phyloP scores from a whole-genome alignment of 305 asterid genomes.

The Striga hermonthica region DNA sequence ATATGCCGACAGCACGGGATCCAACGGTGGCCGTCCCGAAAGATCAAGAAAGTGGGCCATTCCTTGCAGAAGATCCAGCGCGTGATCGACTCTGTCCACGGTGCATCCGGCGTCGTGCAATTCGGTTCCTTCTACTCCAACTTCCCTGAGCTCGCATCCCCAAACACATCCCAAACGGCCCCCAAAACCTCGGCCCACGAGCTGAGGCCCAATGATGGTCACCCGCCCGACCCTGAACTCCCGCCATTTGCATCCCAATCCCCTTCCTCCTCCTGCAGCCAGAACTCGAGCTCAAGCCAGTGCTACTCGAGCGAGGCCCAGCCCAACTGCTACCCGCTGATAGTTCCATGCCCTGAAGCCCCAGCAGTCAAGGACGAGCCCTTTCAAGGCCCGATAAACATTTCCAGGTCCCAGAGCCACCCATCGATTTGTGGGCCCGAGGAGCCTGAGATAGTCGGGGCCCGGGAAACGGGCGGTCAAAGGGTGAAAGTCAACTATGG shows the following conservation, averaged over 20 bases:
- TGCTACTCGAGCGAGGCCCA: constrained; percentile 57
- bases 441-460: constrained; percentile 24
- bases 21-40: constrained; percentile 94
- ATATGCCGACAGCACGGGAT: constrained; percentile 94
- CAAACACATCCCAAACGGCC: constrained; percentile 48
- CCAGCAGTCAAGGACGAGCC: constrained; percentile 35
- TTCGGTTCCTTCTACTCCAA: constrained; percentile 72
- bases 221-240: neutral
- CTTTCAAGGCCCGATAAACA: constrained; percentile 32
- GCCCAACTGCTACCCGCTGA: constrained; percentile 33
- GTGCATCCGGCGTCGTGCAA: constrained; percentile 66
- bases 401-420: constrained; percentile 56
- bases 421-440: constrained; percentile 37
- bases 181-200: constrained; percentile 30
- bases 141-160: constrained; percentile 68
- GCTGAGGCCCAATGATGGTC: constrained; percentile 32
- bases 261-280: constrained; percentile 71
- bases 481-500: neutral
- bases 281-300: constrained; percentile 66
- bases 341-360: constrained; percentile 22
- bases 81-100: constrained; percentile 88
- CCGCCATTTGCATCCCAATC: constrained; percentile 27
- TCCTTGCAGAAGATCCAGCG: constrained; percentile 82
- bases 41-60: constrained; percentile 91
- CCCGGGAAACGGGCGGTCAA: neutral